A percentile compares a stretch with the other conserved stretches of the same genome.
These are phyloP conservation scores for Triadica sebifera DNA, from an alignment of 345 rosid genomes.

Conservation along the genomic window DNA sequence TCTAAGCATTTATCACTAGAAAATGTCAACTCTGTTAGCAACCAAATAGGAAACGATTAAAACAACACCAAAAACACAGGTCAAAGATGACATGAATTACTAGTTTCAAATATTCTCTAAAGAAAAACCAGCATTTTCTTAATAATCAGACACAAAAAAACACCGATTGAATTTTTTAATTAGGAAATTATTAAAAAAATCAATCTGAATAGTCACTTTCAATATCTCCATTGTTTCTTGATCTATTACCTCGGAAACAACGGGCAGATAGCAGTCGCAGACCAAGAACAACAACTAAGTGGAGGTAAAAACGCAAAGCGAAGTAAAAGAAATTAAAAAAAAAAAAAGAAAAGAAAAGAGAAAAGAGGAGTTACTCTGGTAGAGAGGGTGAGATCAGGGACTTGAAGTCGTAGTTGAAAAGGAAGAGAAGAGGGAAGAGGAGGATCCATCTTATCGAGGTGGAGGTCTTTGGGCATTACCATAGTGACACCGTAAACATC, in stretches of 20 bases:
- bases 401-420: conserved; percentile 53
- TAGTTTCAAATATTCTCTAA: no score
- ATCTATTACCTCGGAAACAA: no score
- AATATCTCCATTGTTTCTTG: not conserved
- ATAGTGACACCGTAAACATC: conserved; percentile 38
- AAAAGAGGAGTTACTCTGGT: conserved; percentile 39
- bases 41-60: conserved; percentile 8
- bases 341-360: not conserved
- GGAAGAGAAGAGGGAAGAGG: conserved; percentile 31
- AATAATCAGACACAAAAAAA: not conserved
- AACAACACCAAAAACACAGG: no score
- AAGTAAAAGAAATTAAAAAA: no score
- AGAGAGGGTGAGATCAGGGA: conserved; percentile 55
- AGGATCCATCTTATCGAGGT: conserved; percentile 43
- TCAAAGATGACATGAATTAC: no score
- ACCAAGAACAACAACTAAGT: no score
- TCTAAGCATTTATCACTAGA: no score
- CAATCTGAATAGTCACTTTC: not conserved
- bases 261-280: no score
- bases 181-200: not conserved
- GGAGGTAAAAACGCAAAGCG: no score
- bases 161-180: no score
- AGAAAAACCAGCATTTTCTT: not conserved
- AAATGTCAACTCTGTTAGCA: not conserved
- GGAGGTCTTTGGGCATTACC: conserved; percentile 64